Conservation (phyloP, 495 filamentous ascomycete genomes). For the Amorphotheca resinae region DNA sequence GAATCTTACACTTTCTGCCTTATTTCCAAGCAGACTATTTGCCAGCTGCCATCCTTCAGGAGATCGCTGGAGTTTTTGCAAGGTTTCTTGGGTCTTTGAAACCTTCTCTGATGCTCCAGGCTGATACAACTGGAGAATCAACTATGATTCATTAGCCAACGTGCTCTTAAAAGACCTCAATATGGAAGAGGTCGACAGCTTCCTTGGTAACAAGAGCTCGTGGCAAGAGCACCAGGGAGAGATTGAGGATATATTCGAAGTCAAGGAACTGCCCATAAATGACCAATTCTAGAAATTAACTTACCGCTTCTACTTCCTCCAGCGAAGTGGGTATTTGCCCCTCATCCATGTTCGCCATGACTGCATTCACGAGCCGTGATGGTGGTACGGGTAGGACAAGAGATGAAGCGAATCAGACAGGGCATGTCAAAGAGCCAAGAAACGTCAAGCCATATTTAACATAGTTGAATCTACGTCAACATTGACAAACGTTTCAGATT, state of each 20-base stretch:
- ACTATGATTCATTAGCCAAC: constrained; percentile 24
- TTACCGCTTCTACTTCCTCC: constrained; percentile 30
- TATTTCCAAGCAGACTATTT: constrained; percentile 51
- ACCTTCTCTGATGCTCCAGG: constrained; percentile 51
- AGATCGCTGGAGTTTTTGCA: constrained; percentile 65
- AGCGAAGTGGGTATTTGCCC: constrained; percentile 25
- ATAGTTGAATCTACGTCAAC: background rate
- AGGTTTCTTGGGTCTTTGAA: constrained; percentile 56
- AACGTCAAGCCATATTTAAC: background rate
- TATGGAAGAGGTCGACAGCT: background rate
- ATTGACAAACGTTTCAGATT: background rate
- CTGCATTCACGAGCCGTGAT: background rate
- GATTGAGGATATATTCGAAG: background rate
- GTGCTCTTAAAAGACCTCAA: background rate
- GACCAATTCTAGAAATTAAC: constrained; percentile 4
- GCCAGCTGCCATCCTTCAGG: constrained; percentile 77
- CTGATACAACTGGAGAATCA: constrained; percentile 57
- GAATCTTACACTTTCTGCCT: constrained; percentile 65
- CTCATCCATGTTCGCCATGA: constrained; percentile 15
- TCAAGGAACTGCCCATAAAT: background rate
- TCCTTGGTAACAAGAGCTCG: background rate
- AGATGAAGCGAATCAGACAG: constrained; percentile 1
- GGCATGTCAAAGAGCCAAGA: background rate
- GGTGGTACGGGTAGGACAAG: background rate
- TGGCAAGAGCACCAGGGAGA: background rate